Evolutionary conservation across 805 yeast species (phyloP).

Genomic region (Yamadazyma scolyti): DNA sequence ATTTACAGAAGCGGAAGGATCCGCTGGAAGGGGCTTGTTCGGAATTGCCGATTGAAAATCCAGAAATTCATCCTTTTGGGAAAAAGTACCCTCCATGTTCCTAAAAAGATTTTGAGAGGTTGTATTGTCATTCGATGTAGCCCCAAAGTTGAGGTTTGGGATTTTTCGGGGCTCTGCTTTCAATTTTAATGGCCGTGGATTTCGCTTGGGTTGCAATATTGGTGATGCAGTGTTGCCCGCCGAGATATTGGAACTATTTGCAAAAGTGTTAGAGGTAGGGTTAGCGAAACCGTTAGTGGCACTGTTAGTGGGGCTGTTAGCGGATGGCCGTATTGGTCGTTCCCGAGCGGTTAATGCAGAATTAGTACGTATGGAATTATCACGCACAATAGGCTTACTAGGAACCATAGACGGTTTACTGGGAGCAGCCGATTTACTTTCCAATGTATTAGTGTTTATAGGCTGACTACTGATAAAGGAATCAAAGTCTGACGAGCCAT

Average conservation of each 20-base stretch:
- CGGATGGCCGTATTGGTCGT: too few relatives aligned
- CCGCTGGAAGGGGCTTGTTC: too few relatives aligned
- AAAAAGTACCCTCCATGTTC: slow-evolving; percentile 22
- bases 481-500: slow-evolving; percentile 17
- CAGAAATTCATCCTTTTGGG: slow-evolving; percentile 12
- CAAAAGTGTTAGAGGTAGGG: too few relatives aligned
- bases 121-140: slow-evolving; percentile 12
- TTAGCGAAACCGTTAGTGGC: too few relatives aligned
- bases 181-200: slow-evolving; percentile 9
- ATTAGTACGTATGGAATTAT: too few relatives aligned
- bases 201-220: slow-evolving; percentile 6
- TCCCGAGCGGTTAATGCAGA: too few relatives aligned
- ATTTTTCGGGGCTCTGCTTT: slow-evolving; percentile 5
- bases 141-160: slow-evolving; percentile 20
- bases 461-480: slow-evolving; percentile 27
- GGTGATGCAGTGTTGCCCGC: too few relatives aligned
- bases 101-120: slow-evolving; percentile 16
- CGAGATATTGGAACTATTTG: too few relatives aligned
- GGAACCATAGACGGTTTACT: slow-evolving; percentile 5
- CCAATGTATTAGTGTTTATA: slow-evolving; percentile 9
- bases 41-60: slow-evolving; percentile 14
- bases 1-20: too few relatives aligned
- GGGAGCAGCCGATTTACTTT: slow-evolving; percentile 5
- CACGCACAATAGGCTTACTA: background rate
- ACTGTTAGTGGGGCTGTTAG: too few relatives aligned